phyloP scores from a whole-genome alignment of 208 protist genomes.

The Trypanosoma cruzi region DNA sequence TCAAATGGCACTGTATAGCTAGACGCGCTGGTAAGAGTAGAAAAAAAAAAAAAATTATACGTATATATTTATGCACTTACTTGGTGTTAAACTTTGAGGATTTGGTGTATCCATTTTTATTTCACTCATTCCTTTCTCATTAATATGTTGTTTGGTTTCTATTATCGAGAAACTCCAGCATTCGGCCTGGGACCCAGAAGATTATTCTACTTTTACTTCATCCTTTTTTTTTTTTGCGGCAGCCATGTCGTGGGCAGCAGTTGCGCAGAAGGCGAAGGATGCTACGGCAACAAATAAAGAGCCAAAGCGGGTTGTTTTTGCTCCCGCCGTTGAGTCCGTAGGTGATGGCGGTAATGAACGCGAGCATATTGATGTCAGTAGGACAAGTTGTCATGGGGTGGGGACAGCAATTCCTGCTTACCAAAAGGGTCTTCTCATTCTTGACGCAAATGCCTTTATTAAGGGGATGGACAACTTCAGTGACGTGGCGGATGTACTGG shows the following conservation, averaged over 20 bases:
- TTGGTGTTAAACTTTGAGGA: too few species aligned
- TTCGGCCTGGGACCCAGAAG: too few species aligned
- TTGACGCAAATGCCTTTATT: slow-evolving; percentile 91
- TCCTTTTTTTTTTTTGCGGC: too few species aligned
- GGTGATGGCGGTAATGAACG: not conserved
- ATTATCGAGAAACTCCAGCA: too few species aligned
- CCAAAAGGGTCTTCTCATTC: slow-evolving; percentile 72
- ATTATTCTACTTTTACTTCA: slow-evolving; percentile 7
- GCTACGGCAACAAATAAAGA: slow-evolving; percentile 4
- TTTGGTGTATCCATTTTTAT: too few species aligned
- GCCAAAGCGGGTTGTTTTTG: slow-evolving; percentile 28
- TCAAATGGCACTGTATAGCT: too few species aligned
- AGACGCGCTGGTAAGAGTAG: too few species aligned
- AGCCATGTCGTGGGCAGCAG: slow-evolving; percentile 72
- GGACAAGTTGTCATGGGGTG: not conserved
- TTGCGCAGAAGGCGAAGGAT: slow-evolving; percentile 51
- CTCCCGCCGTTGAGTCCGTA: not conserved
- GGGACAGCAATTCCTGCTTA: slow-evolving; percentile 39
- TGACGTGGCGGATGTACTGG: slow-evolving; percentile 68
- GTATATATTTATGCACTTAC: too few species aligned
- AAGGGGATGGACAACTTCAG: slow-evolving; percentile 81
- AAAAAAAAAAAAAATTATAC: too few species aligned
- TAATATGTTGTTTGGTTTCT: too few species aligned
- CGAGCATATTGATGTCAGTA: not conserved
- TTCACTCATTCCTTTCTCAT: too few species aligned